phyloP scores from a whole-genome alignment of 352 stramenopile genomes.

The Phytophthora rubi region DNA sequence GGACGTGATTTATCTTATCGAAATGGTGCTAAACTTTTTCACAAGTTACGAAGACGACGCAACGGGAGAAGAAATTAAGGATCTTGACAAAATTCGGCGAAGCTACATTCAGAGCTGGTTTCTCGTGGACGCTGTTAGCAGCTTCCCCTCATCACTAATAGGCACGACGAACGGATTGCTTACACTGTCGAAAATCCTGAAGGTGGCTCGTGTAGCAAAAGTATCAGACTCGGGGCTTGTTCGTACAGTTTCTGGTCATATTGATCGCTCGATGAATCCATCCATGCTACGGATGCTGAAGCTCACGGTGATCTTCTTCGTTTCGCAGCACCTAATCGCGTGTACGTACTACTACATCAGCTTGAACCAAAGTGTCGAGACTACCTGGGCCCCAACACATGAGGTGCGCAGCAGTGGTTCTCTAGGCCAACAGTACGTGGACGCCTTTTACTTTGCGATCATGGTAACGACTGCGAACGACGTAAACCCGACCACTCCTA shows the following conservation, averaged over 20 bases:
- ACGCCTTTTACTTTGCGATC: conserved; percentile 70
- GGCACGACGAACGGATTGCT: conserved; percentile 38
- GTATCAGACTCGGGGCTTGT: conserved; percentile 60
- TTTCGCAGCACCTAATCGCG: conserved; percentile 81
- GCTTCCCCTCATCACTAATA: conserved; percentile 56
- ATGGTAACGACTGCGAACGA: conserved; percentile 75
- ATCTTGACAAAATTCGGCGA: conserved; percentile 55
- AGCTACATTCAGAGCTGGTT: conserved; percentile 70
- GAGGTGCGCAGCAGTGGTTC: conserved; percentile 36
- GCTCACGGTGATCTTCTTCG: conserved; percentile 69
- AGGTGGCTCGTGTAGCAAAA: conserved; percentile 63
- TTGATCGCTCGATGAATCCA: conserved; percentile 72
- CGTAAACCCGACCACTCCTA: conserved; percentile 55
- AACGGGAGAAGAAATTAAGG: conserved; percentile 67
- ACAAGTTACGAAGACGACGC: conserved; percentile 71
- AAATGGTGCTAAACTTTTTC: conserved; percentile 68
- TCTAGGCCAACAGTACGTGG: conserved; percentile 56
- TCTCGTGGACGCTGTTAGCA: conserved; percentile 58
- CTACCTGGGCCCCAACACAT: conserved; percentile 51
- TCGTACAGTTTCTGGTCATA: conserved; percentile 50
- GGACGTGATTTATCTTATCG: conserved; percentile 63
- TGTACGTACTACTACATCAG: conserved; percentile 76
- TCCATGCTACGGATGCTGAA: conserved; percentile 74
- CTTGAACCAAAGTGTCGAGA: conserved; percentile 41
- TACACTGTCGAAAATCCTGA: conserved; percentile 61